These are phyloP conservation scores for Streptanthus diversifolius DNA, from an alignment of 345 rosid species.

Conservation along the genomic window DNA sequence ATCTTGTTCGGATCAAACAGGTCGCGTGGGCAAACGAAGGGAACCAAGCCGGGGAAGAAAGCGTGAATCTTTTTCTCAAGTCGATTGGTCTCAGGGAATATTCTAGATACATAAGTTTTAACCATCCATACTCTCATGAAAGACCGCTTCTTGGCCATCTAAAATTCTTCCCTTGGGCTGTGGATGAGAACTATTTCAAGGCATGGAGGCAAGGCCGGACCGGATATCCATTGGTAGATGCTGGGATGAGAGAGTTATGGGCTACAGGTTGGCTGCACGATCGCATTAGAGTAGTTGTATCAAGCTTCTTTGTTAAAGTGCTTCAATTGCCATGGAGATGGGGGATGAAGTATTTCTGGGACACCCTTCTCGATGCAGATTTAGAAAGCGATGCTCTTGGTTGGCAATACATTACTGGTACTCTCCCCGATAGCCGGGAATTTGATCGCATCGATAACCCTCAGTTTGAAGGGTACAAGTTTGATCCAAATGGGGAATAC, in stretches of 20 bases:
- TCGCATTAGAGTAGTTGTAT: conserved; percentile 91
- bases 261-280: conserved; percentile 98
- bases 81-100: conserved; percentile 96
- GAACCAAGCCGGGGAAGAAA: conserved; percentile 85
- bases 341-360: conserved; percentile 99
- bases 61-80: conserved; percentile 87
- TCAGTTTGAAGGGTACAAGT: conserved; percentile 92
- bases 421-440: conserved; percentile 90
- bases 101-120: conserved; percentile 88
- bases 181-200: conserved; percentile 82
- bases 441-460: conserved; percentile 92
- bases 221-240: conserved; percentile 96
- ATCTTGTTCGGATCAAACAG: conserved; percentile 88
- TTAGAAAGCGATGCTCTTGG: conserved; percentile 97
- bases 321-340: conserved; percentile 97
- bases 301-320: conserved; percentile 97
- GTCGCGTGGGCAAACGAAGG: conserved; percentile 95
- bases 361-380: conserved; percentile 93
- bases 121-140: conserved; percentile 93
- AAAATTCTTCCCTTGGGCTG: conserved; percentile 90
- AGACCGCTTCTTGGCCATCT: conserved; percentile 92
- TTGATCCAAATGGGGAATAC: conserved; percentile 90
- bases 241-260: conserved; percentile 99
- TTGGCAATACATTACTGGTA: conserved; percentile 97
- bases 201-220: conserved; percentile 99